Evolutionary conservation across 306 rosid species (phyloP).

Genomic region (Fragaria vesca): DNA sequence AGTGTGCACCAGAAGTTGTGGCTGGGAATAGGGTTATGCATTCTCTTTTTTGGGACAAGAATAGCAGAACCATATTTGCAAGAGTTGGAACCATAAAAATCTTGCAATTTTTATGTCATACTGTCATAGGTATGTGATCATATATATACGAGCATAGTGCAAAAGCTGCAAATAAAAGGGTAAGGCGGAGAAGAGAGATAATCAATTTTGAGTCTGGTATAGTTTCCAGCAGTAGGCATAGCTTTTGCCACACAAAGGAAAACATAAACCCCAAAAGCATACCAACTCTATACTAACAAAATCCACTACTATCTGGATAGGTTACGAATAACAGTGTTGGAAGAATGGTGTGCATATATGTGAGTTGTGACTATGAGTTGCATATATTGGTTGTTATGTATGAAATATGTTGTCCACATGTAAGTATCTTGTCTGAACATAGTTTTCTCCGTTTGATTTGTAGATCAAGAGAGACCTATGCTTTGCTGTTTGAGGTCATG

Average conservation of each 20-base stretch:
- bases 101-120: neutral
- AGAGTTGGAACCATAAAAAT: conserved; percentile 35
- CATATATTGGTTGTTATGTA: neutral
- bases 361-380: too few species aligned
- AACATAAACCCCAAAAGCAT: neutral
- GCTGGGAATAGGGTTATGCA: conserved; percentile 65
- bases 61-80: conserved; percentile 50
- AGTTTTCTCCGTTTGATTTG: conserved; percentile 24
- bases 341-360: too few species aligned
- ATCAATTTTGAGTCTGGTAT: neutral
- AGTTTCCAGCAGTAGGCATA: conserved; percentile 6
- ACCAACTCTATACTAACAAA: conserved; percentile 8
- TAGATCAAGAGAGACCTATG: conserved; percentile 40
- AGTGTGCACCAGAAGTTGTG: conserved; percentile 46
- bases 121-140: neutral
- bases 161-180: neutral
- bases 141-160: neutral
- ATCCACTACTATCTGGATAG: too few species aligned
- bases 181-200: conserved; percentile 5
- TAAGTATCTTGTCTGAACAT: conserved; percentile 14
- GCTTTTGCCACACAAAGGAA: neutral
- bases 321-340: too few species aligned
- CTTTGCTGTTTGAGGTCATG: conserved; percentile 49
- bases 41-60: conserved; percentile 55
- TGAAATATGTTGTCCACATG: neutral